Percentiles rank a stretch among this genome's conserved stretches.
These are phyloP conservation scores for Spathaspora sp. DNA, from an alignment of 805 yeast species.

Conservation along the genomic window DNA sequence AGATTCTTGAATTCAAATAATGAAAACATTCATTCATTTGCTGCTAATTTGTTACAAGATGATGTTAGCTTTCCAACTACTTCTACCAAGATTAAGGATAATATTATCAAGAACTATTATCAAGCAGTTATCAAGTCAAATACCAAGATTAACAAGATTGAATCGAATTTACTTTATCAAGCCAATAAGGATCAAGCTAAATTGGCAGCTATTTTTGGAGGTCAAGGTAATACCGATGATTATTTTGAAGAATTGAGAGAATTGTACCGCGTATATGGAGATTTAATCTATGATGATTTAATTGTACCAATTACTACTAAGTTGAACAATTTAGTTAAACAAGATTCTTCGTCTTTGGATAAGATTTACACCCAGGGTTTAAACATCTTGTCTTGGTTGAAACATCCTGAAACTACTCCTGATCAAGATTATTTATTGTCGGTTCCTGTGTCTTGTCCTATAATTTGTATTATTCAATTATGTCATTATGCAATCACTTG, in stretches of 20 bases:
- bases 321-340: conserved; percentile 63
- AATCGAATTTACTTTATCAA: conserved; percentile 57
- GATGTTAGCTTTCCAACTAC: conserved; percentile 58
- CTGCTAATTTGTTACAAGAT: conserved; percentile 58
- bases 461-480: conserved; percentile 92
- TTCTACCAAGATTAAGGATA: conserved; percentile 59
- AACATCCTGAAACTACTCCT: conserved; percentile 81
- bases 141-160: conserved; percentile 18
- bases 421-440: conserved; percentile 81
- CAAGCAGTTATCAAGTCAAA: conserved; percentile 29
- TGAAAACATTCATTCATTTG: conserved; percentile 84
- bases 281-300: conserved; percentile 69
- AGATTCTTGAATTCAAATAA: conserved; percentile 48
- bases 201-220: conserved; percentile 89
- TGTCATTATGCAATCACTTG: conserved; percentile 90
- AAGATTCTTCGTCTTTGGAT: conserved; percentile 71
- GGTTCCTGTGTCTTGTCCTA: conserved; percentile 95
- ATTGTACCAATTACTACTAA: conserved; percentile 65
- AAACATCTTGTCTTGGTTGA: conserved; percentile 84
- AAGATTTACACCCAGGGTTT: conserved; percentile 93
- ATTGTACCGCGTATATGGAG: conserved; percentile 71
- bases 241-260: conserved; percentile 95
- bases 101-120: conserved; percentile 75
- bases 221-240: conserved; percentile 98
- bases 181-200: conserved; percentile 42